A percentile compares a stretch with the other conserved stretches of the same genome.
These are phyloP conservation scores for Neofusicoccum kwambonambiense DNA, from an alignment of 2,329 filamentous ascomycete genomes.

Conservation along the genomic window DNA sequence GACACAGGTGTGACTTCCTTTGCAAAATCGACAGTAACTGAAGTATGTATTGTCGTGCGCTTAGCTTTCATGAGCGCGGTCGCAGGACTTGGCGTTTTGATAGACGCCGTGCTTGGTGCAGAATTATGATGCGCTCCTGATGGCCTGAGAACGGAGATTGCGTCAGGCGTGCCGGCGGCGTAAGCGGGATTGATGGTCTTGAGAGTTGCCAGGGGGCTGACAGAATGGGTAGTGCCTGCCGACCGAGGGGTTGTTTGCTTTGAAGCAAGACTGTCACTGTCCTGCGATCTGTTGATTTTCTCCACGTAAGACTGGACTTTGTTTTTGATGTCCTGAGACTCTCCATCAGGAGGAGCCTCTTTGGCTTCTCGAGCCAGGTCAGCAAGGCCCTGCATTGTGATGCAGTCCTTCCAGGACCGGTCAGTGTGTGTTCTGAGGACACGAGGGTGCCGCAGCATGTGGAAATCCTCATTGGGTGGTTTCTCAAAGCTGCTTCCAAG, in stretches of 20 bases:
- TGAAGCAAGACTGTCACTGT: background rate
- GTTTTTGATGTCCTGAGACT: conserved; percentile 15
- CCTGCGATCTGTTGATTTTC: conserved; percentile 11
- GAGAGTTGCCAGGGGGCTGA: background rate
- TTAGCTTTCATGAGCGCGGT: background rate
- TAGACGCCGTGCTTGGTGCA: background rate
- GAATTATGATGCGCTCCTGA: background rate
- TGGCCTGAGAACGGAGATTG: background rate
- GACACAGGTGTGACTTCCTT: conserved; percentile 5
- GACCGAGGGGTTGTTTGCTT: conserved; percentile 2
- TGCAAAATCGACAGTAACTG: background rate
- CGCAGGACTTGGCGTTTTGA: background rate
- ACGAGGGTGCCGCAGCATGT: conserved; percentile 72
- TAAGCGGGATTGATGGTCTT: background rate
- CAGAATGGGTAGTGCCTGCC: background rate
- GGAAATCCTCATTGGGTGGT: conserved; percentile 66
- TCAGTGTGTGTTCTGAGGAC: conserved; percentile 78
- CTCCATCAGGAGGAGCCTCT: conserved; percentile 26
- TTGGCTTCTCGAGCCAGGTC: conserved; percentile 60
- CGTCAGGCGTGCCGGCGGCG: background rate
- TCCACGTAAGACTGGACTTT: background rate
- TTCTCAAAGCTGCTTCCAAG: conserved; percentile 79
- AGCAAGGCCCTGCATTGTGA: conserved; percentile 70
- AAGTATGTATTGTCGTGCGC: background rate
- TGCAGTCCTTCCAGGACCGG: conserved; percentile 65